Evolutionary conservation across 441 rosid genomes (phyloP), one percentile per base, ranked within the genome.

Genomic region (Adansonia madagascariensis): DNA sequence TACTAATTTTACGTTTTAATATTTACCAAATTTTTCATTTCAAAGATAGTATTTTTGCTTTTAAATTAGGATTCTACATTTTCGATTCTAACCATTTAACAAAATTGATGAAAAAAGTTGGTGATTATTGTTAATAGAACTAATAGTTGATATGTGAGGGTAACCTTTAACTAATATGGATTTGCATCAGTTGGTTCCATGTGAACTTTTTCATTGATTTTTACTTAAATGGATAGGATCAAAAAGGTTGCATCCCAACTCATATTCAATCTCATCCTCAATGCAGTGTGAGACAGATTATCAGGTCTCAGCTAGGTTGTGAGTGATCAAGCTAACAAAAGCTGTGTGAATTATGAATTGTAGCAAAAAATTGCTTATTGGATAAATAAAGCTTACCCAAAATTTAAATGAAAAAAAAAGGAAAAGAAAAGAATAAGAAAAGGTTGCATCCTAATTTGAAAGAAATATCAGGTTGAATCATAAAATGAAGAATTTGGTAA

Each of bases 401-500:
- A 31, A 31, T 31, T 31, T 31, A 31, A 31, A 31, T 31, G 35
- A 3, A 31, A 2, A 31, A 31, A 31, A 31, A 31, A 31, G 39
- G 39, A 31, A 31, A 2, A 31, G 39, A 31, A 31, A 31, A 31
- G 39, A 31, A 31, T 31, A 31, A 31, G 39, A 31, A 31, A 31
- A 31, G 39, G 39, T 31, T 31, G 39, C 39, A 31, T 31, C 39
- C 39, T 31, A 31, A 31, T 31, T 31, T 31, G 39, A 31, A 47
- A 24, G 22, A 49, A 49, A 70, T 70, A 17, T 3, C 17, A n/a
- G 46, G 61, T 9, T 15, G 44, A 52, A 56, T 71, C 57, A 46
- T 53, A 4, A 18, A 53, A 53, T n/a, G 46, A 71, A 71, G 61
- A 71, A 53, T 55, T 53, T 71, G 63, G 75, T 53, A 53, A 35